A percentile compares a stretch with the other conserved stretches of the same genome.
Conservation (phyloP, 1,284 basidiomycete species). For the Xerocomus minutiporus region DNA sequence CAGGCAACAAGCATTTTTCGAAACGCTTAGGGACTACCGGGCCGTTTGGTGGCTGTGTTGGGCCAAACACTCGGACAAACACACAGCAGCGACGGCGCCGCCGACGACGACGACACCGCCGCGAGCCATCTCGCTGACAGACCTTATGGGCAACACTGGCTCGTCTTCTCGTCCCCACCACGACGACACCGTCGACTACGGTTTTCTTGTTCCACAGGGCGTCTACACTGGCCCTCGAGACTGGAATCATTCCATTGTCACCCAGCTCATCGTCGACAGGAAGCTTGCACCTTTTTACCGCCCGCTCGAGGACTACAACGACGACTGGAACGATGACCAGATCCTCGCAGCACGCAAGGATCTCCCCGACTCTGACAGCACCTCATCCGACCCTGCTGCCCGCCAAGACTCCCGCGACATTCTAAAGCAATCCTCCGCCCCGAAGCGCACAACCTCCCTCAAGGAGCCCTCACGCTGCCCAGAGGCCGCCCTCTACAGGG, state of each 20-base stretch:
- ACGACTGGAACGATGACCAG: slow-evolving; percentile 79
- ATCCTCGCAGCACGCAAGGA: slow-evolving; percentile 75
- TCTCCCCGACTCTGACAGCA: slow-evolving; percentile 43
- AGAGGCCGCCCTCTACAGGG: slow-evolving; percentile 78
- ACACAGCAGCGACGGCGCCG: slow-evolving; percentile 7
- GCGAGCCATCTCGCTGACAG: background rate
- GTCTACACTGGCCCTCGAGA: slow-evolving; percentile 85
- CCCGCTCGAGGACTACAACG: slow-evolving; percentile 89
- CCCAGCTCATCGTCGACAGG: slow-evolving; percentile 82
- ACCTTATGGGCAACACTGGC: slow-evolving; percentile 70
- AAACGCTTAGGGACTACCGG: slow-evolving; percentile 1
- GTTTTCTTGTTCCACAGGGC: slow-evolving; percentile 82
- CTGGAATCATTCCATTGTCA: slow-evolving; percentile 87
- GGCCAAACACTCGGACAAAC: slow-evolving; percentile 26
- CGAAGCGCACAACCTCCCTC: slow-evolving; percentile 34
- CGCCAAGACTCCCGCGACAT: slow-evolving; percentile 33
- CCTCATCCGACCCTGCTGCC: slow-evolving; percentile 32
- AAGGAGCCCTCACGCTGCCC: slow-evolving; percentile 58
- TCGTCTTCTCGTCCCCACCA: slow-evolving; percentile 68
- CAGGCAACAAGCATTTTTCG: background rate
- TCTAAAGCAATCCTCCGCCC: slow-evolving; percentile 41
- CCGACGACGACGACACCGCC: slow-evolving; percentile 1
- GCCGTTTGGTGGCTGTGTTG: slow-evolving; percentile 2
- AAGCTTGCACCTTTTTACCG: slow-evolving; percentile 94
- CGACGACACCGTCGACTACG: slow-evolving; percentile 78